Conservation (phyloP, 2,329 filamentous ascomycete species). For the Penicillium nordicum region DNA sequence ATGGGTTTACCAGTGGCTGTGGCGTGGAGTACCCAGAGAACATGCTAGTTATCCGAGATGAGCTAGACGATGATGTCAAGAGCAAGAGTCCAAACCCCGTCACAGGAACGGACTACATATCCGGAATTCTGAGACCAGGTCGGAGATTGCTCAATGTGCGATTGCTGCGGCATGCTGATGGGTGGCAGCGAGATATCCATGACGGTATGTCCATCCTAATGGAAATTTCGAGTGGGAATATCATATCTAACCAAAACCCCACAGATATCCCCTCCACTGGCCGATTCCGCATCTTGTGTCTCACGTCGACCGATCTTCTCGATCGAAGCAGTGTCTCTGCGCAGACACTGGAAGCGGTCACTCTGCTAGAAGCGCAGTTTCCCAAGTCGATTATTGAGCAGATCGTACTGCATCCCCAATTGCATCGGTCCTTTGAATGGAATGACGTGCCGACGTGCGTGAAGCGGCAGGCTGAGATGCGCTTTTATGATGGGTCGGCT, state of each 20-base stretch:
- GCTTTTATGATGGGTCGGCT: conserved; percentile 30
- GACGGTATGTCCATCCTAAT: conserved; percentile 11
- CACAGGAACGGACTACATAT: conserved; percentile 32
- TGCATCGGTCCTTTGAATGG: conserved; percentile 29
- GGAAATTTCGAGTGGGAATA: neutral
- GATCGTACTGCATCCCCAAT: conserved; percentile 31
- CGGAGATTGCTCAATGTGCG: conserved; percentile 31
- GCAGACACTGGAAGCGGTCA: conserved; percentile 21
- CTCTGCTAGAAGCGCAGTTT: conserved; percentile 21
- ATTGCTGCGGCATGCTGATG: conserved; percentile 35
- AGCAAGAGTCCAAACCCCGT: conserved; percentile 15
- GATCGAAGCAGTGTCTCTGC: conserved; percentile 25
- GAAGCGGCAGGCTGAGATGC: conserved; percentile 35
- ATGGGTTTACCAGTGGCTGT: conserved; percentile 39
- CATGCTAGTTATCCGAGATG: conserved; percentile 23
- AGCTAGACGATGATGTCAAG: neutral
- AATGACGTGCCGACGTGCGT: conserved; percentile 25
- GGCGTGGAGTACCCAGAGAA: conserved; percentile 36
- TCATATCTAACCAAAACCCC: neutral
- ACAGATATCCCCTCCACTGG: conserved; percentile 34
- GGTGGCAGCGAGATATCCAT: conserved; percentile 32
- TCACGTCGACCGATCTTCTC: conserved; percentile 35
- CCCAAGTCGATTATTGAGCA: conserved; percentile 29
- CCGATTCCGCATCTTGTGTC: conserved; percentile 34
- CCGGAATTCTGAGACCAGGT: conserved; percentile 33